phyloP scores from a whole-genome alignment of 345 rosid species.

The Angophora floribunda region DNA sequence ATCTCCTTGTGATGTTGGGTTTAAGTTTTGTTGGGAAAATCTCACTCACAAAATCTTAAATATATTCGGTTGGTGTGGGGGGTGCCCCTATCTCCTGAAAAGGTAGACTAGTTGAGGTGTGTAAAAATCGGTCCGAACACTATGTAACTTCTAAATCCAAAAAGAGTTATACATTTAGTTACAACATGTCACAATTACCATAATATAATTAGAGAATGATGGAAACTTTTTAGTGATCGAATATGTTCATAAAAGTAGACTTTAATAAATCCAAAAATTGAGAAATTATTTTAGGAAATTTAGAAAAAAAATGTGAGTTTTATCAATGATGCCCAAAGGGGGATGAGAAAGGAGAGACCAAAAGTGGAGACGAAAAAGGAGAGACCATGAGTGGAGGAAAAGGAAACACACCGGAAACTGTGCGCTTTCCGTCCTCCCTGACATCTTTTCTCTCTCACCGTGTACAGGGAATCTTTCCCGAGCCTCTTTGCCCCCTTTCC shows the following conservation, averaged over 20 bases:
- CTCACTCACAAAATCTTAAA: neutral
- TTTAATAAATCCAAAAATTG: neutral
- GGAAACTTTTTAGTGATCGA: neutral
- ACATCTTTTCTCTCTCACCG: too few species aligned
- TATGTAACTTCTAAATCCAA: rapidly evolving
- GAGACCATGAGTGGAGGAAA: too few species aligned
- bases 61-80: rapidly evolving
- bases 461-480: too few species aligned
- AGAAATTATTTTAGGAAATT: neutral
- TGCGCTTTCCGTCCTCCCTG: too few species aligned
- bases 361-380: too few species aligned
- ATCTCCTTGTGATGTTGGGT: neutral
- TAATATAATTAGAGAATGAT: neutral
- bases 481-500: too few species aligned
- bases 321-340: too few species aligned
- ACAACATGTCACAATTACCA: rapidly evolving
- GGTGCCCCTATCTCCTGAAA: rapidly evolving
- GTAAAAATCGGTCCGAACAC: rapidly evolving
- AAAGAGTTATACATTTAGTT: rapidly evolving
- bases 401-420: neutral
- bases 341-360: too few species aligned
- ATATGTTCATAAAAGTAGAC: neutral
- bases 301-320: neutral
- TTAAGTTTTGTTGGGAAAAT: neutral
- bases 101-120: neutral